Evolutionary conservation across 179 eudicot species (phyloP), one percentile per base, ranked within the genome.

Genomic region (Patellifolia procumbens): DNA sequence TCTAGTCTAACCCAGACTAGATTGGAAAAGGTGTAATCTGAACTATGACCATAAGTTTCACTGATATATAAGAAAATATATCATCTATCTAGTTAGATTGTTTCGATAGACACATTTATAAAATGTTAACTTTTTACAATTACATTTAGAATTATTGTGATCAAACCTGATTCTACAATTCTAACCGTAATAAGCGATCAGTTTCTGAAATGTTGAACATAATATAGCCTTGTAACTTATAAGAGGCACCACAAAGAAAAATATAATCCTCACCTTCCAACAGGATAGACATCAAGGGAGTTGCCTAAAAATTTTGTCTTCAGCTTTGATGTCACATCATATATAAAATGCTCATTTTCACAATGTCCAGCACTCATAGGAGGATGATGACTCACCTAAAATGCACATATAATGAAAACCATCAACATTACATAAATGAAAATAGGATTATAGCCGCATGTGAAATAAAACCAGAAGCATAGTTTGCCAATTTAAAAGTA

Each of bases 351-450:
- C 61, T 88, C 90, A 80, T 93, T 95, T 86, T 95, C 99, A 73
- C 93, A 93, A 88, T 91, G 99, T 71, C 88, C 99, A 62, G 94
- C 98, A 88, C 99, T 90, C 90, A 91, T 91, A 49, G 99, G 99
- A 77, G 99, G 99, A 80, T 95, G 99, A 83, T 95, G 99, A 80
- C 98, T 89, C 67, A 95, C 99, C 91, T 89, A 53, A 55, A 62
- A 53, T 68, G 32, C n/a, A 8, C 3, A 71, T 43, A 52, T 49
- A 78, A 37, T 68, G 28, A 3, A 68, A 53, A 39, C 6, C 61
- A 78, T 31, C 59, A 65, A 26, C 58, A 56, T 11, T 42, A 22
- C 29, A 48, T 24, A 74, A 39, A 39, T 53, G 6, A 51, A 13
- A 51, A 51, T 51, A 51, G 55, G 19, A 51, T 12, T 6, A 46